Percentiles rank a stretch among this genome's conserved stretches.
Conservation (phyloP, 2,329 filamentous ascomycete species). For the Ascochyta lentis region DNA sequence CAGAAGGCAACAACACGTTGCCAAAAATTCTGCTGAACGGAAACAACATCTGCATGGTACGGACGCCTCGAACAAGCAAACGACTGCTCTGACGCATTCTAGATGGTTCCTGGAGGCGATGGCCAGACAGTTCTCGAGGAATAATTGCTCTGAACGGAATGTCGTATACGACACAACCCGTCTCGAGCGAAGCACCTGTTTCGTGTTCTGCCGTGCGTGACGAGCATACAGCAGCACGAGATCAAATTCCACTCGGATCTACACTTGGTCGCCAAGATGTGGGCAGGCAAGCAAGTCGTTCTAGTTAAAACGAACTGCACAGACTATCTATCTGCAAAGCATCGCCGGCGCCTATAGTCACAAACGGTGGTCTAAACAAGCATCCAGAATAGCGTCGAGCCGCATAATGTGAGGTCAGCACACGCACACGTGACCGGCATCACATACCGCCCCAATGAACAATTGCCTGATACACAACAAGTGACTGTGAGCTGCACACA, state of each 20-base stretch:
- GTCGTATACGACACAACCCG: not conserved
- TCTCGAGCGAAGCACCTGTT: not conserved
- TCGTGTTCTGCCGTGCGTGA: not conserved
- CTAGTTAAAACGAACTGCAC: not conserved
- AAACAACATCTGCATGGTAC: conserved; percentile 99
- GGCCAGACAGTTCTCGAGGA: conserved; percentile 38
- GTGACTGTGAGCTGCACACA: not conserved
- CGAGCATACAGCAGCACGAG: not conserved
- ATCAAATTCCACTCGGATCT: not conserved
- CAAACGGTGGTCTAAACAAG: not conserved
- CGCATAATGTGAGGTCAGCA: not conserved
- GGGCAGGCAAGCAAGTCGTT: not conserved
- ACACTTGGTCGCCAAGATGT: not conserved
- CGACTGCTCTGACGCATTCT: conserved; percentile 12
- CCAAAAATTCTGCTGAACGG: conserved; percentile 95
- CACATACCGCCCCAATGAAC: not conserved
- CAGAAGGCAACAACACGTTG: conserved; percentile 82
- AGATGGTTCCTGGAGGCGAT: conserved; percentile 48
- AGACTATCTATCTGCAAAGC: not conserved
- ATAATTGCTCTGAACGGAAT: conserved; percentile 8
- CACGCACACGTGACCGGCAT: not conserved
- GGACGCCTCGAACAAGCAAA: conserved; percentile 26
- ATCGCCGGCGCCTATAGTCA: not conserved
- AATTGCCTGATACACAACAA: not conserved
- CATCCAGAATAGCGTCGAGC: not conserved